Conservation (phyloP, 768 basidiomycete species). For the Pseudohyphozyma bogoriensis region DNA sequence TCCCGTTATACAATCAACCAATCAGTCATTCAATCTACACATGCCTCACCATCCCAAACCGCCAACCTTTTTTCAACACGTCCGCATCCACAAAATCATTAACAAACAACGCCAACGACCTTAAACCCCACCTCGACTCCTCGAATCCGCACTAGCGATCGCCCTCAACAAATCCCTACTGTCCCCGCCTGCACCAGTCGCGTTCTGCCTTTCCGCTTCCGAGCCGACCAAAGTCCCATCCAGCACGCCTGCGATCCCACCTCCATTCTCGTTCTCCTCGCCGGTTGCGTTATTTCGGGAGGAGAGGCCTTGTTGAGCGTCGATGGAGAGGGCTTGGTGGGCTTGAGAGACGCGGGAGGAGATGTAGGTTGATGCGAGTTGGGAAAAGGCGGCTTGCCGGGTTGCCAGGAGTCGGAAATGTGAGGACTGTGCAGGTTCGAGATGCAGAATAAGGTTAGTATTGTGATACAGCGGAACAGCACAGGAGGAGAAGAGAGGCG, state of each 20-base stretch:
- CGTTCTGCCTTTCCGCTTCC: neutral
- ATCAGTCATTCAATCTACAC: too few species aligned
- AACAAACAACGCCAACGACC: too few species aligned
- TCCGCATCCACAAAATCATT: too few species aligned
- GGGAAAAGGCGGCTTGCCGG: neutral
- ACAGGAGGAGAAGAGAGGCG: neutral
- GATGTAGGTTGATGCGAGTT: neutral
- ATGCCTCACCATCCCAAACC: too few species aligned
- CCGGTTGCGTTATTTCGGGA: neutral
- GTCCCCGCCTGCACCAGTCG: neutral
- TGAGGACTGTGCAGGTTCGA: neutral
- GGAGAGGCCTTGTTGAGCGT: neutral
- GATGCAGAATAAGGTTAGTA: neutral
- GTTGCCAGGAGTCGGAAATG: neutral
- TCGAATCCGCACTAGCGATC: neutral
- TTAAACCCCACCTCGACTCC: too few species aligned
- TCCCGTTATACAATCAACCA: too few species aligned
- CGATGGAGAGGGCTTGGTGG: neutral
- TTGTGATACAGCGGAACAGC: too few species aligned
- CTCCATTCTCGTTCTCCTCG: neutral
- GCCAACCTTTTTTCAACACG: too few species aligned
- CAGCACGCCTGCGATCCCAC: neutral
- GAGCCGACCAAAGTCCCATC: neutral
- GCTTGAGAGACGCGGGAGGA: neutral
- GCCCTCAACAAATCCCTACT: constrained; percentile 1